These are phyloP conservation scores for Hypoxylon sp. DNA, from an alignment of 2,329 filamentous ascomycete species.

Conservation along the genomic window DNA sequence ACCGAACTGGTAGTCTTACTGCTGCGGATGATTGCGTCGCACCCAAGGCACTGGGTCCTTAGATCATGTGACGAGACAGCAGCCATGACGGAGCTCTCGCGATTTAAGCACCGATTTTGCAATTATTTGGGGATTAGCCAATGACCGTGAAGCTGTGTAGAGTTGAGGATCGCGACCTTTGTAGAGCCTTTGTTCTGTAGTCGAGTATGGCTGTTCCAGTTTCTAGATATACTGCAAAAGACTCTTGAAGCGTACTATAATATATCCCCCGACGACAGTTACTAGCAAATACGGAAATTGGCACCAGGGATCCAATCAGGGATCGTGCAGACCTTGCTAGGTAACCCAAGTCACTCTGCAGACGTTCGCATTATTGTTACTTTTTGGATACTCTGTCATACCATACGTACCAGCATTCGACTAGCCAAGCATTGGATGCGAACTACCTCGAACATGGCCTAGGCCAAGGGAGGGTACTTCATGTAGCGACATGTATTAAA, in stretches of 20 bases:
- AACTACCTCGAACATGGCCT: conserved; percentile 1
- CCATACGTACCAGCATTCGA: conserved; percentile 33
- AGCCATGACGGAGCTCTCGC: conserved; percentile 39
- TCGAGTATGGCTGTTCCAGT: conserved; percentile 2
- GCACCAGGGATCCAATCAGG: conserved; percentile 33
- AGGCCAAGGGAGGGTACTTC: conserved; percentile 26
- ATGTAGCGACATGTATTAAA: conserved; percentile 31
- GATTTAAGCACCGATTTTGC: conserved; percentile 33
- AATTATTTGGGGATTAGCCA: conserved; percentile 45
- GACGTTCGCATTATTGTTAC: conserved; percentile 33
- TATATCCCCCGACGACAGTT: conserved; percentile 5
- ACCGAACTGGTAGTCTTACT: conserved; percentile 51
- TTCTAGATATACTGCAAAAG: conserved; percentile 17
- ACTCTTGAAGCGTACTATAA: conserved; percentile 12
- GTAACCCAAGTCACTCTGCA: conserved; percentile 39
- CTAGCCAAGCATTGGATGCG: conserved; percentile 28
- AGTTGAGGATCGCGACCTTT: conserved; percentile 44
- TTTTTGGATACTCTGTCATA: conserved; percentile 40
- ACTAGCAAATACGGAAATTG: conserved; percentile 30
- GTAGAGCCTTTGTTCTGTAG: conserved; percentile 26
- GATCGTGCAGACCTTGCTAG: conserved; percentile 37
- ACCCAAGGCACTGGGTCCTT: conserved; percentile 47
- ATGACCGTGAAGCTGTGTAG: conserved; percentile 36
- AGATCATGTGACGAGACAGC: conserved; percentile 50
- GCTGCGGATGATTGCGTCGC: conserved; percentile 49